Conservation (phyloP, 2,329 filamentous ascomycete species). For the Ascochyta koolunga region DNA sequence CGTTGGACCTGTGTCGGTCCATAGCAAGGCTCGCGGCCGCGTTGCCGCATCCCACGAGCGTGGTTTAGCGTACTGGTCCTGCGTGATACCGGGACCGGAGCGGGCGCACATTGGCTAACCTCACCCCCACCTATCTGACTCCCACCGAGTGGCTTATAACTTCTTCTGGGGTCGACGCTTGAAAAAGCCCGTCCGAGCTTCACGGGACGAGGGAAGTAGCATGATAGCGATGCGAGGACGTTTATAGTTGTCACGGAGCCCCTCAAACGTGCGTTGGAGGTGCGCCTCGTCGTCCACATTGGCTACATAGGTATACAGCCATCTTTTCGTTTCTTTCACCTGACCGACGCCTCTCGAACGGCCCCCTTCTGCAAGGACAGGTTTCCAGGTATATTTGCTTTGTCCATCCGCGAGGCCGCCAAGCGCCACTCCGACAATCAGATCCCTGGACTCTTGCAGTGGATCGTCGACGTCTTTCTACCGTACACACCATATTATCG, state of each 20-base stretch:
- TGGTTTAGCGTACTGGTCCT: conserved; percentile 23
- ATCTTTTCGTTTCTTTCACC: background rate
- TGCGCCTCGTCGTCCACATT: conserved; percentile 2
- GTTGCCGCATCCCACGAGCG: conserved; percentile 7
- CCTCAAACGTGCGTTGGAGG: conserved; percentile 11
- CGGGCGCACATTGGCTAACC: conserved; percentile 34
- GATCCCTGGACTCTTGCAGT: conserved; percentile 22
- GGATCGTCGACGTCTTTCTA: conserved; percentile 21
- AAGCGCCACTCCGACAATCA: conserved; percentile 26
- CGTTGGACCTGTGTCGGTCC: background rate
- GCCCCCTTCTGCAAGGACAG: background rate
- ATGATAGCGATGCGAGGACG: conserved; percentile 5
- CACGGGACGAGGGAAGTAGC: conserved; percentile 9
- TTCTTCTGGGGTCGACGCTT: conserved; percentile 27
- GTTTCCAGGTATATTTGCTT: conserved; percentile 19
- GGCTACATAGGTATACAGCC: background rate
- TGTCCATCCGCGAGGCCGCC: conserved; percentile 27
- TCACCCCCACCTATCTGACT: conserved; percentile 33
- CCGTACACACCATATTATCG: conserved; percentile 16
- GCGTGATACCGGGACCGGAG: conserved; percentile 25
- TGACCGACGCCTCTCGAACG: background rate
- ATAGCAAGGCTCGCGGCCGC: background rate
- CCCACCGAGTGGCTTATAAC: conserved; percentile 33
- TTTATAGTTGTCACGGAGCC: conserved; percentile 23
- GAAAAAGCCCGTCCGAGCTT: conserved; percentile 21